Evolutionary conservation across 768 basidiomycete species (phyloP).

Genomic region (Rhizopogon roseolus): DNA sequence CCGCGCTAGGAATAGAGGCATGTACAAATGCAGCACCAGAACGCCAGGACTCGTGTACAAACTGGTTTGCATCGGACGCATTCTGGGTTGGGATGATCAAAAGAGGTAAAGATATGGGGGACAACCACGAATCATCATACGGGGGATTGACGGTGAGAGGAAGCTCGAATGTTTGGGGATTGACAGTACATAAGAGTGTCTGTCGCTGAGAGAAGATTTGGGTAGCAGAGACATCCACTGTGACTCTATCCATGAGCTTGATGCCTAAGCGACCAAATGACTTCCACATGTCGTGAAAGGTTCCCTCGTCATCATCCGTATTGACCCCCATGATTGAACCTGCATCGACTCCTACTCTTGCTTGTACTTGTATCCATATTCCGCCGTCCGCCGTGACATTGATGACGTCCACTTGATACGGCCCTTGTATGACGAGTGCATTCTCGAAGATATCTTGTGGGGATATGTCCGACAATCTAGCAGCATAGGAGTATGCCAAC

Average conservation of each 20-base stretch:
- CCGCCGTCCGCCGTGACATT: conserved; percentile 55
- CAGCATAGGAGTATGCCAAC: conserved; percentile 64
- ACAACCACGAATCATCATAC: conserved; percentile 52
- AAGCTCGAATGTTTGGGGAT: conserved; percentile 45
- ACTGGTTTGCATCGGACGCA: conserved; percentile 40
- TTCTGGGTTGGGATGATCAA: conserved; percentile 52
- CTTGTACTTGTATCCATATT: conserved; percentile 55
- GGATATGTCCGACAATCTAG: conserved; percentile 46
- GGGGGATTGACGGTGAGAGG: conserved; percentile 39
- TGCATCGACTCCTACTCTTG: conserved; percentile 63
- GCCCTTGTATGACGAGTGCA: conserved; percentile 54
- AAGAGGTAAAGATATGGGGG: conserved; percentile 45
- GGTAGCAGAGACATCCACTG: conserved; percentile 50
- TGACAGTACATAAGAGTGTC: conserved; percentile 43
- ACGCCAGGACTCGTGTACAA: conserved; percentile 56
- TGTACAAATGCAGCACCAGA: conserved; percentile 42
- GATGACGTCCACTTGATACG: conserved; percentile 56
- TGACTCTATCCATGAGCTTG: conserved; percentile 46
- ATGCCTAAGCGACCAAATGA: conserved; percentile 66
- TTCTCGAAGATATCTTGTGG: conserved; percentile 55
- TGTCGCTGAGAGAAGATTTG: conserved; percentile 37
- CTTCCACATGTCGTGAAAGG: conserved; percentile 54
- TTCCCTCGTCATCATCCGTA: conserved; percentile 35
- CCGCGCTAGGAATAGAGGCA: conserved; percentile 37
- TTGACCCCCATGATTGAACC: conserved; percentile 56